A percentile compares a stretch with the other conserved stretches of the same genome.
Evolutionary conservation across 495 filamentous ascomycete species (phyloP).

Genomic region (Neurospora sp.): DNA sequence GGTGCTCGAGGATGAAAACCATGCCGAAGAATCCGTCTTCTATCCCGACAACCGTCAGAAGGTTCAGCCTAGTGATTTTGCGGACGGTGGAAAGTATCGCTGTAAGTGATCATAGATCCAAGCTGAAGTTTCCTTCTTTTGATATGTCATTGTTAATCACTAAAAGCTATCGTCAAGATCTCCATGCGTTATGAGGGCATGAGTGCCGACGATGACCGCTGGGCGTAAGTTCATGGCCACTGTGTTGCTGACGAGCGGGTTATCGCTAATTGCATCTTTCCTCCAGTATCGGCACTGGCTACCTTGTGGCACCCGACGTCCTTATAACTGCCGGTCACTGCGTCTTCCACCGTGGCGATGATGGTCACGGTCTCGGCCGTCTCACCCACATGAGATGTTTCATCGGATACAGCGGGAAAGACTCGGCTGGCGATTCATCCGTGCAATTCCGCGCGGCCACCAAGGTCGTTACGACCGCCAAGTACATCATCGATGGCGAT

Average conservation of each 20-base stretch:
- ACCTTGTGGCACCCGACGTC: not conserved
- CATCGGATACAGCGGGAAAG: fast-evolving
- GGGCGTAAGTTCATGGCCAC: not conserved
- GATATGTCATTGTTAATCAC: no score
- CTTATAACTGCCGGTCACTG: not conserved
- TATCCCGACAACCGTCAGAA: not conserved
- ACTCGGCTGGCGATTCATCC: not conserved
- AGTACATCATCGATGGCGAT: no score
- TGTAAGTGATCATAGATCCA: not conserved
- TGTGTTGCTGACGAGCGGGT: no score
- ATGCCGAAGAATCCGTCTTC: not conserved
- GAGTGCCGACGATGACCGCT: not conserved
- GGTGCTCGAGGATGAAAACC: no score
- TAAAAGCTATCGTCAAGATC: not conserved
- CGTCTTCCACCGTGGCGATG: not conserved
- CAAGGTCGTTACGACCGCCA: not conserved
- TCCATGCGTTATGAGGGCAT: not conserved
- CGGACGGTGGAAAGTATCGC: not conserved
- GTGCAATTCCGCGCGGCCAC: not conserved
- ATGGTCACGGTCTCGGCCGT: not conserved
- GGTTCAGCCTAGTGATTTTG: not conserved
- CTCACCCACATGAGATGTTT: not conserved
- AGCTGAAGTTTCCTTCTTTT: no score
- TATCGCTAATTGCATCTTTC: no score
- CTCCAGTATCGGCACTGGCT: not conserved